Conservation (phyloP, 371 early-diverging fungal genomes). For the Mortierella sp. region DNA sequence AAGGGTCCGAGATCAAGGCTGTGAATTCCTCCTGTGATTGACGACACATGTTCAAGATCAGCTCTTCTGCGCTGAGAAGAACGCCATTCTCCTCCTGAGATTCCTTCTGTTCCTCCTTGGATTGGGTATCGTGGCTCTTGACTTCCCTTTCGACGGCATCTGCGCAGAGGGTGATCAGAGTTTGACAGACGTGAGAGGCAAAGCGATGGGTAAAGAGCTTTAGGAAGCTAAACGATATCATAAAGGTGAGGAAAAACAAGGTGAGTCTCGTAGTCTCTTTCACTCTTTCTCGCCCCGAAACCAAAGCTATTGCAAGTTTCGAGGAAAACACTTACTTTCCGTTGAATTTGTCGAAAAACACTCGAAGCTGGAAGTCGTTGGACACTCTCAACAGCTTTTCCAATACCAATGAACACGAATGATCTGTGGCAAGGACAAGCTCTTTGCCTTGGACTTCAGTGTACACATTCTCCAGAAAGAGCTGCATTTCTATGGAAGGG, state of each 20-base stretch:
- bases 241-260: no score
- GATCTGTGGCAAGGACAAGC: slow-evolving; percentile 76
- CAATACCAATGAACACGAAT: slow-evolving; percentile 80
- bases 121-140: slow-evolving; percentile 44
- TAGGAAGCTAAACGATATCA: slow-evolving; percentile 55
- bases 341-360: slow-evolving; percentile 72
- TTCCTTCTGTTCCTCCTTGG: slow-evolving; percentile 38
- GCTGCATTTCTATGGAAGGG: slow-evolving; percentile 62
- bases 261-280: no score
- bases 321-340: slow-evolving; percentile 62
- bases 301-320: no score
- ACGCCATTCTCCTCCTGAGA: slow-evolving; percentile 60
- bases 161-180: slow-evolving; percentile 75
- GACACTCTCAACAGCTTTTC: slow-evolving; percentile 82
- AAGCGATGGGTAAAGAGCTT: slow-evolving; percentile 84
- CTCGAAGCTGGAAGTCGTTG: slow-evolving; percentile 77
- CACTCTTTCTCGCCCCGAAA: no score
- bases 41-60: slow-evolving; percentile 69
- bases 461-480: slow-evolving; percentile 83
- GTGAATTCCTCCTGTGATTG: slow-evolving; percentile 75
- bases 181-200: slow-evolving; percentile 89
- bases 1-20: slow-evolving; percentile 74
- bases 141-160: slow-evolving; percentile 82
- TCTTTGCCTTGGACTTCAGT: slow-evolving; percentile 83
- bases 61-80: slow-evolving; percentile 72